Percentiles rank a stretch among this genome's conserved stretches.
Evolutionary conservation across 345 rosid genomes (phyloP).

Genomic region (Syzygium aqueum): DNA sequence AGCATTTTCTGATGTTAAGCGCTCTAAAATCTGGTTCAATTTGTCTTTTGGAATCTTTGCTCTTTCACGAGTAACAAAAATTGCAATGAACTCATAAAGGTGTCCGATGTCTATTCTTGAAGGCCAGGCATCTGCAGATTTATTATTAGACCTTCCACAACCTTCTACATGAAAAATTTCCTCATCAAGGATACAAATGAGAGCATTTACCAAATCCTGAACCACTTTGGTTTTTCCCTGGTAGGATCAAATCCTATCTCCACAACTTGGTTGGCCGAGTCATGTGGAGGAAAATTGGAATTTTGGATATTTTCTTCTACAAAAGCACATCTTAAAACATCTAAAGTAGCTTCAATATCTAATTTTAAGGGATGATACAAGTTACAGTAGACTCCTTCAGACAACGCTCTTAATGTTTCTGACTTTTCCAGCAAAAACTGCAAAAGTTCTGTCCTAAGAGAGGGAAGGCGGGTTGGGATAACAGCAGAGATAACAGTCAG

Average conservation of each 20-base stretch:
- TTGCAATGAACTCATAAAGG: conserved; percentile 74
- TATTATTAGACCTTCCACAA: conserved; percentile 18
- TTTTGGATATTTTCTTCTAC: conserved; percentile 26
- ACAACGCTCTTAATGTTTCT: conserved; percentile 24
- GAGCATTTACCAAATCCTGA: conserved; percentile 59
- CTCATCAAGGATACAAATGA: conserved; percentile 45
- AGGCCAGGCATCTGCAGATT: conserved; percentile 54
- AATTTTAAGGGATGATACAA: conserved; percentile 71
- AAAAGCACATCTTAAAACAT: conserved; percentile 79
- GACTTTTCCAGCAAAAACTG: conserved; percentile 74
- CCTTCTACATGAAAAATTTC: conserved; percentile 22
- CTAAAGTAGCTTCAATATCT: conserved; percentile 91
- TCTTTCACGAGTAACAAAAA: conserved; percentile 49
- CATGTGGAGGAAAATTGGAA: conserved; percentile 21
- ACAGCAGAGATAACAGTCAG: neutral
- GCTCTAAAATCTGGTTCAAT: conserved; percentile 48
- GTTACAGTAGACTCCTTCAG: conserved; percentile 46
- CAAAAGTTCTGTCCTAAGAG: conserved; percentile 75
- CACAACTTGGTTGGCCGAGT: conserved; percentile 22
- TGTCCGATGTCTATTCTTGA: conserved; percentile 50
- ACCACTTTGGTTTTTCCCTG: conserved; percentile 30
- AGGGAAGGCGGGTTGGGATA: conserved; percentile 42
- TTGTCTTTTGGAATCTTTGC: conserved; percentile 58
- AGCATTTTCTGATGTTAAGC: conserved; percentile 49
- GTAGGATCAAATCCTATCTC: conserved; percentile 24